Base-by-base conservation (phyloP, 1,284 basidiomycete species). In the Cryptococcus maquisensis region DNA sequence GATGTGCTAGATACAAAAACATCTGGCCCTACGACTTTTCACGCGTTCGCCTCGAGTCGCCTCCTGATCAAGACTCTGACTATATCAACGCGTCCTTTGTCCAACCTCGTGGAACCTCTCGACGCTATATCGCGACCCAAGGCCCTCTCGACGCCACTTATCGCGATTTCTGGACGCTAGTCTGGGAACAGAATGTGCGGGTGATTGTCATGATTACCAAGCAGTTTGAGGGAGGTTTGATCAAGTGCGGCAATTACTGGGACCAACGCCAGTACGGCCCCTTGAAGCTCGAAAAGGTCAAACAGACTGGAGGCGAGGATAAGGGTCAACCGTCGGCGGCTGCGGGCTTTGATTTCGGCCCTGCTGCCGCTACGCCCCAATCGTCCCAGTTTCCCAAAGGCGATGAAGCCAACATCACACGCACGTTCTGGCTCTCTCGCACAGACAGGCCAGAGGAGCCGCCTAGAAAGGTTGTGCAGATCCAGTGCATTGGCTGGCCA, bases 221-320 rank as follows among this genome's bases (percentile, higher is more conserved):
- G 49, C 90, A 97, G 73, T 81, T 88, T 60, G 95, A 98, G 75
- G 90, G 88, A 38, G 84, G 90, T 5, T 83, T 85, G 63, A 79
- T 91, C 61, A 97, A 98, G 74, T 96, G 94, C 70, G 90, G 91
- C 40, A 81, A 86, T 32, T 98, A 98, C 74, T 98, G 94, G 93
- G 79, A 81, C 23, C 82, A 86, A 26, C 79, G 80, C 13, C 71
- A 77, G 23, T 94, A 87, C 68, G 92, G 91, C 1, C 81, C 85
- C 1, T 72, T 93, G 47, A 81, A 78, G 6, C 78, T 90, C 16
- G 78, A 81, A 56, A 76, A 86, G 7, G 67, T 89, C n/a, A 81
- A 81, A n/a, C 83, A 82, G 26, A 81, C 80, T 6, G 84, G 84
- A 7, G 75, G 69, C 10, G 71, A 79, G 62, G 77, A 79, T 39